Evolutionary conservation across 495 filamentous ascomycete genomes (phyloP).

Genomic region (Delitschia confertaspora): DNA sequence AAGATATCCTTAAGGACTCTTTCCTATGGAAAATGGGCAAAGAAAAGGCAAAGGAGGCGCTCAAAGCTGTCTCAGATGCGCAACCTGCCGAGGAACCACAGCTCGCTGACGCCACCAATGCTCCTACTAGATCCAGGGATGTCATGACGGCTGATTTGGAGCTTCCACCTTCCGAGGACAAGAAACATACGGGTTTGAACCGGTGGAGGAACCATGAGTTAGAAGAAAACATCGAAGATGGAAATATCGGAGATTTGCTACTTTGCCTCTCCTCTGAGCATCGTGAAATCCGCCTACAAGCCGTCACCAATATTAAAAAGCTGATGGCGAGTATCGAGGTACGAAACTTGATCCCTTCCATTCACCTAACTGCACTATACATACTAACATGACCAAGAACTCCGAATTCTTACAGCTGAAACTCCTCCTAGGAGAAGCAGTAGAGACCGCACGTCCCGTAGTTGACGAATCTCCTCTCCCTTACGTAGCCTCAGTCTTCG

Average conservation of each 20-base stretch:
- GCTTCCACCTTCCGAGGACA: slow-evolving; percentile 36
- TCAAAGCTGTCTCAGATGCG: slow-evolving; percentile 11
- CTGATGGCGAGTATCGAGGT: slow-evolving; percentile 57
- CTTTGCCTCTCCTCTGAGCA: slow-evolving; percentile 67
- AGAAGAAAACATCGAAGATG: slow-evolving; percentile 65
- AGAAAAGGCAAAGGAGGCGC: slow-evolving; percentile 15
- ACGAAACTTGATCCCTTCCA: no score
- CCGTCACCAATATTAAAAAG: slow-evolving; percentile 55
- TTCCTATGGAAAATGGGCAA: slow-evolving; percentile 23
- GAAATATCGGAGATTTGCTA: slow-evolving; percentile 55
- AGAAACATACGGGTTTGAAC: slow-evolving; percentile 50
- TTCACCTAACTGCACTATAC: slow-evolving; percentile 36
- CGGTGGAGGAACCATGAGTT: slow-evolving; percentile 68
- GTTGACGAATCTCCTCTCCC: slow-evolving; percentile 55
- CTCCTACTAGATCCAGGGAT: slow-evolving; percentile 23
- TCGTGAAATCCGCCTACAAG: slow-evolving; percentile 64
- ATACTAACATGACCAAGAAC: slow-evolving; percentile 42
- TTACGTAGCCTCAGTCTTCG: slow-evolving; percentile 64
- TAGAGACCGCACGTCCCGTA: slow-evolving; percentile 55
- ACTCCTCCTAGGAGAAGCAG: slow-evolving; percentile 66
- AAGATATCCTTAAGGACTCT: slow-evolving; percentile 11
- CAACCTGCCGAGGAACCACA: slow-evolving; percentile 8
- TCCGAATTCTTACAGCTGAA: slow-evolving; percentile 67
- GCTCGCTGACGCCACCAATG: background rate
- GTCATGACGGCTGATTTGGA: slow-evolving; percentile 9